Conservation (phyloP, 768 basidiomycete genomes). For the Russula compacta region DNA sequence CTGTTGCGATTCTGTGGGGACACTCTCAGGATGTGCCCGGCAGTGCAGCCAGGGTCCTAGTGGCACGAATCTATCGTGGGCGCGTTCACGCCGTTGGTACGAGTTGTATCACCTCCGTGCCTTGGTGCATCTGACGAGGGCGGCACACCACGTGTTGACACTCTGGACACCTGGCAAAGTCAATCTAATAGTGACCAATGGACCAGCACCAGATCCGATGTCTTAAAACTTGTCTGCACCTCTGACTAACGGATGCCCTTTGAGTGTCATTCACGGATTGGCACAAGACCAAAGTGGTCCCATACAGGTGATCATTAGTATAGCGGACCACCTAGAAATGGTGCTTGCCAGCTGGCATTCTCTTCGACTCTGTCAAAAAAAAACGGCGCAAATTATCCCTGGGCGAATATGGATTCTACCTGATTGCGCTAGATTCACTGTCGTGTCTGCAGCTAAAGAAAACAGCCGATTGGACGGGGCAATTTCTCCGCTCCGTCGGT, state of each 20-base stretch:
- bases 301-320: neutral
- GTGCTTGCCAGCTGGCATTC: neutral
- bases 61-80: neutral
- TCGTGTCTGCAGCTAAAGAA: too few relatives aligned
- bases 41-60: too few relatives aligned
- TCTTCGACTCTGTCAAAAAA: too few relatives aligned
- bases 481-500: too few relatives aligned
- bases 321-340: neutral
- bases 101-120: neutral
- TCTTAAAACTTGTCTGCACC: neutral
- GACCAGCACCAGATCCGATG: neutral
- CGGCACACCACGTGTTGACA: neutral
- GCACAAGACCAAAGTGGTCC: neutral
- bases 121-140: neutral
- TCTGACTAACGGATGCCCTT: neutral
- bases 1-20: neutral
- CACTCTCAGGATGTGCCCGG: neutral
- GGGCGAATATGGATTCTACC: too few relatives aligned
- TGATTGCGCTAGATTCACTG: too few relatives aligned
- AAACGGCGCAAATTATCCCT: too few relatives aligned
- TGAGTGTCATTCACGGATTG: neutral
- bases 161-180: neutral
- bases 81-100: neutral
- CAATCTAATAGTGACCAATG: neutral
- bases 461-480: too few relatives aligned